These are phyloP conservation scores for Breviolum minutum DNA, from an alignment of 73 alveolate species.

Conservation along the genomic window DNA sequence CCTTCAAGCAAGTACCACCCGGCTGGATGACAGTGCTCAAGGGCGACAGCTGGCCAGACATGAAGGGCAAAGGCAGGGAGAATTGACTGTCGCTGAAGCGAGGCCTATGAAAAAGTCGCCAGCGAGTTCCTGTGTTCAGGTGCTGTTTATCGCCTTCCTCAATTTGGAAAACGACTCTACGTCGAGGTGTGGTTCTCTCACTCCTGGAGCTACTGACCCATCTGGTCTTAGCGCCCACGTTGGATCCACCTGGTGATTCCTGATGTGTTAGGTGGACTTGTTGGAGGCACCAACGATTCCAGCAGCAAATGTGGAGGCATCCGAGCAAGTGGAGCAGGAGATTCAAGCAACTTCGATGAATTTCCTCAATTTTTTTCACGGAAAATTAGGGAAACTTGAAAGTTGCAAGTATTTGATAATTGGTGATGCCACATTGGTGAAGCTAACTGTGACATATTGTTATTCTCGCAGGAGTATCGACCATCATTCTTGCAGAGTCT, in stretches of 20 bases:
- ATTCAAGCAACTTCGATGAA: not conserved
- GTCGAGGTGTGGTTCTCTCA: not conserved
- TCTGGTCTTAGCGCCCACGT: not conserved
- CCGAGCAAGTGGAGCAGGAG: slow-evolving; percentile 41
- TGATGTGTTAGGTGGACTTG: not conserved
- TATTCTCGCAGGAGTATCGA: slow-evolving; percentile 26
- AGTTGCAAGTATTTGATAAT: no score
- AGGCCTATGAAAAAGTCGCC: no score
- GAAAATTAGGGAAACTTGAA: not conserved
- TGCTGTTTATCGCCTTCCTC: slow-evolving; percentile 80
- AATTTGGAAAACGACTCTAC: slow-evolving; percentile 65
- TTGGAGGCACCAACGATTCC: slow-evolving; percentile 23
- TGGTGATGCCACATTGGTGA: no score
- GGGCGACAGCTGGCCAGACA: slow-evolving; percentile 87
- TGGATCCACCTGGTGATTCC: no score
- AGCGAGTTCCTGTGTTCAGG: not conserved
- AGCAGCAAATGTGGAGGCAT: not conserved
- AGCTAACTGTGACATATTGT: not conserved
- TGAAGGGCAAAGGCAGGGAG: slow-evolving; percentile 62
- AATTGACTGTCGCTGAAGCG: not conserved
- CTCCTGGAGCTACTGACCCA: not conserved
- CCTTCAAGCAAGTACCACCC: slow-evolving; percentile 93
- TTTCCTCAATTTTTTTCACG: not conserved
- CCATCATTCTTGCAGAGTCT: slow-evolving; percentile 63
- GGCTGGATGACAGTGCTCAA: slow-evolving; percentile 91